phyloP scores from a whole-genome alignment of 2,329 filamentous ascomycete genomes.

The Didymellaceae sp. region DNA sequence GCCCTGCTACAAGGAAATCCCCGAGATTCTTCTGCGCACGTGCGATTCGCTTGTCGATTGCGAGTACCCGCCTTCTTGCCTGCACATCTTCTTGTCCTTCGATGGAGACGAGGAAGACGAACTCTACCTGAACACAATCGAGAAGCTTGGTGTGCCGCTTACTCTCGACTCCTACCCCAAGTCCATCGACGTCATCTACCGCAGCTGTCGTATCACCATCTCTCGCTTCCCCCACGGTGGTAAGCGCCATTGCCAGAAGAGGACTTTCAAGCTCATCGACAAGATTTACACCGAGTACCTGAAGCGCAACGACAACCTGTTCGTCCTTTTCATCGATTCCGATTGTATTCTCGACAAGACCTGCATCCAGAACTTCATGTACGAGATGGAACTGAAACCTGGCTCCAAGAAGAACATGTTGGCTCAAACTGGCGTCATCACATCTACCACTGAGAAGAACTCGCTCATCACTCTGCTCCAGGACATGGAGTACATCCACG shows the following conservation, averaged over 20 bases:
- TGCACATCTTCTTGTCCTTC: constrained; percentile 95
- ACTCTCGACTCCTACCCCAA: constrained; percentile 80
- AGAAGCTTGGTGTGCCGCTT: constrained; percentile 81
- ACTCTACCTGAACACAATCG: constrained; percentile 84
- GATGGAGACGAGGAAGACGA: constrained; percentile 91
- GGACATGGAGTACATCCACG: constrained; percentile 98
- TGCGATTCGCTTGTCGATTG: constrained; percentile 91
- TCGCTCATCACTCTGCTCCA: constrained; percentile 90
- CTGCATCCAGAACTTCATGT: constrained; percentile 97
- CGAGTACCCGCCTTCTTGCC: constrained; percentile 89
- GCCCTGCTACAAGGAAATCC: constrained; percentile 94
- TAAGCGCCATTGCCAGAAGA: constrained; percentile 92
- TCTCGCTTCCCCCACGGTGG: constrained; percentile 93
- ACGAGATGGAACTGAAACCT: constrained; percentile 97
- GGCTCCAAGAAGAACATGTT: constrained; percentile 92
- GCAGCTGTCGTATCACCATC: constrained; percentile 82
- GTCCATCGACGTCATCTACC: constrained; percentile 89
- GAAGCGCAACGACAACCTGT: constrained; percentile 86
- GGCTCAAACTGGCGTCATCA: constrained; percentile 97
- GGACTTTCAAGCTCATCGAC: constrained; percentile 91
- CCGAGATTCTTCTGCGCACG: constrained; percentile 81
- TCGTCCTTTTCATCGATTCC: constrained; percentile 96
- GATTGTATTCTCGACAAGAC: constrained; percentile 92
- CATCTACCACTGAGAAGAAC: constrained; percentile 87
- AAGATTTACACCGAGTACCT: constrained; percentile 89